Base-by-base conservation (phyloP, 2,329 filamentous ascomycete species). In the Ophiostoma pallidulum region DNA sequence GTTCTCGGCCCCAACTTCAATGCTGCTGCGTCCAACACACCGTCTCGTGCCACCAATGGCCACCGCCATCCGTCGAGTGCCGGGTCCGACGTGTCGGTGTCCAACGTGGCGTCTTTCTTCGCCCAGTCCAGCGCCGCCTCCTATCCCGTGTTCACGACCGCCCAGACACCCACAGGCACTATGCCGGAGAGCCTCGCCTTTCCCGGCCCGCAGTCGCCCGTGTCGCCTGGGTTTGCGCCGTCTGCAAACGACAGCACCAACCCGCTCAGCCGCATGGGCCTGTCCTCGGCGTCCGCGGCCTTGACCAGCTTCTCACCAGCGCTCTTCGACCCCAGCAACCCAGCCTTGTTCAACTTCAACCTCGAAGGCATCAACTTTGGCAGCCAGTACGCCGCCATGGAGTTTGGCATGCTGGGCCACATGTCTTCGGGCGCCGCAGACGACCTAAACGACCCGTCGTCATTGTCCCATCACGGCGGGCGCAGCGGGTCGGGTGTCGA, bases 331-430 rank as follows among this genome's bases (percentile, higher is more conserved):
- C 87, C 88, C 0, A 92, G 86, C 60, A 92, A 97, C 61, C 88
- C 90, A 4, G 86, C 89, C 1, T 69, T 95, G 47, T 96, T 94
- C 75, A 96, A 96, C 62, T 95, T 97, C 64, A 90, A 97, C 62
- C 78, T 96, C 10, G 89, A 94, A 47, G 89, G 88, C 50, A 77
- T 96, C 62, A 92, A 92, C 62, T 98, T 97, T 64, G 90, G 89
- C 48, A 97, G 92, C 61, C 88, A 94, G 54, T 98, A 97, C 61
- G 91, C 90, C 51, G 91, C 90, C 16, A 75, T 95, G 64, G 92
- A 97, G 64, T 96, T 97, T 63, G 86, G 89, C 46, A 96, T 97
- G 78, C 77, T 98, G 0, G 89, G 88, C 24, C 91, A 97, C 63
- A 94, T 98, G 86, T 88, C 87, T 51, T 88, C 86, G n/a, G 86